Conservation (phyloP, 495 filamentous ascomycete species). For the Neurospora tetrasperma region DNA sequence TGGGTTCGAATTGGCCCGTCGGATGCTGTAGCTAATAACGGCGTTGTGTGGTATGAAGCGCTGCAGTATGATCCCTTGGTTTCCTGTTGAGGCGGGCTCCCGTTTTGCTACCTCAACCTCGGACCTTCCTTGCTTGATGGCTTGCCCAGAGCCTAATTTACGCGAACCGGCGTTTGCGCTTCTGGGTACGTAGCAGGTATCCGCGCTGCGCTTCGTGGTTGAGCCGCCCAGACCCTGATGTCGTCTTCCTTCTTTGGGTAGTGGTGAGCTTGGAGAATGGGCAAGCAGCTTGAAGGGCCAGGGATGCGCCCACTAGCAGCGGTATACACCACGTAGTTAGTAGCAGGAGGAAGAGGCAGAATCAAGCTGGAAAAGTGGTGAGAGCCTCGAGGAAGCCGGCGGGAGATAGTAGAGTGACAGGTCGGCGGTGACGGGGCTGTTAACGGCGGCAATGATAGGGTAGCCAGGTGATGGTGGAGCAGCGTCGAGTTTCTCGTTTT, state of each 20-base stretch:
- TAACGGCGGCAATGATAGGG: neutral
- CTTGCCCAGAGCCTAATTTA: neutral
- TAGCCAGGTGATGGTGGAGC: neutral
- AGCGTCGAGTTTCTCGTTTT: neutral
- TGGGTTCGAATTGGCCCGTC: neutral
- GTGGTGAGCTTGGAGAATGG: neutral
- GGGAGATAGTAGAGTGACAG: neutral
- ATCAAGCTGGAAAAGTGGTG: neutral
- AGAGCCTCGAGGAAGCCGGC: neutral
- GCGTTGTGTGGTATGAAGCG: slow-evolving; percentile 1
- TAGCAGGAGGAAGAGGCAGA: neutral
- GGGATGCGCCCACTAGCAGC: neutral
- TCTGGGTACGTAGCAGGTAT: neutral
- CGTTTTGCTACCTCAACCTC: neutral
- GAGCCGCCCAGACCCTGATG: neutral
- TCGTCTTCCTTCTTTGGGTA: slow-evolving; percentile 1
- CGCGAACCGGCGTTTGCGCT: slow-evolving; percentile 2
- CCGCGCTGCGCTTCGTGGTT: neutral
- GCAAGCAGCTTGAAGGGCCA: neutral
- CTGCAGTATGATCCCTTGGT: slow-evolving; percentile 4
- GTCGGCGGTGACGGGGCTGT: neutral
- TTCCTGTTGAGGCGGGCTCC: slow-evolving; percentile 1
- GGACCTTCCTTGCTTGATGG: neutral
- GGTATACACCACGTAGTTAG: neutral
- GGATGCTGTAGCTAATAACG: neutral